Percentiles rank a stretch among this genome's conserved stretches.
Evolutionary conservation across 2,329 filamentous ascomycete species (phyloP).

Genomic region (Aschersonia sp.): DNA sequence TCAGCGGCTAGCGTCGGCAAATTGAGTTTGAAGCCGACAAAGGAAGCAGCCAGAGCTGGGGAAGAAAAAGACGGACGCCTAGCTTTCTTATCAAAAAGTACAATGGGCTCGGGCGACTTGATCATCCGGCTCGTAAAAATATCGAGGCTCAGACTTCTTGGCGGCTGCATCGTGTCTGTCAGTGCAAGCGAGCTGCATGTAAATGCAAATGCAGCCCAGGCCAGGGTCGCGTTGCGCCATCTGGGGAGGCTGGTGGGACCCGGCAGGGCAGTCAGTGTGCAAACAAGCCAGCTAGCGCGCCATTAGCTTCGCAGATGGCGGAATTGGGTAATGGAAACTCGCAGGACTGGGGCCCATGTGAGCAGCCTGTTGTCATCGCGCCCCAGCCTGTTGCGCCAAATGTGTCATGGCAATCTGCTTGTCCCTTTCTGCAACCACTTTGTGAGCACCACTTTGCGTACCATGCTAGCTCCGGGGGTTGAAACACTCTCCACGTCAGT

Average conservation of each 20-base stretch:
- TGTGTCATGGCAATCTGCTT: constrained; percentile 1
- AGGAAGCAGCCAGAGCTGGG: not conserved
- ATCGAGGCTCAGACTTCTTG: not conserved
- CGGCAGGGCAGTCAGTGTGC: not conserved
- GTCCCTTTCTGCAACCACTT: no score
- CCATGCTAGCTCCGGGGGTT: not conserved
- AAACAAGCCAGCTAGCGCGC: constrained; percentile 1
- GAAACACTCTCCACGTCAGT: not conserved
- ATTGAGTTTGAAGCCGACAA: not conserved
- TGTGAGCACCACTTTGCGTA: not conserved
- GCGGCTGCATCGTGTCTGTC: not conserved
- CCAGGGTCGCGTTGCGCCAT: not conserved
- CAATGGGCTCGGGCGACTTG: no score
- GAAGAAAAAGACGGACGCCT: not conserved
- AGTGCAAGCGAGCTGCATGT: not conserved
- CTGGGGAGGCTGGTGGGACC: not conserved
- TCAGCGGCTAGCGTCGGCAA: not conserved
- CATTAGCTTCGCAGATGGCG: constrained; percentile 1
- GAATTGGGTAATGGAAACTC: constrained; percentile 8
- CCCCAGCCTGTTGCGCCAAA: not conserved
- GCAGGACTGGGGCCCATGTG: constrained; percentile 5
- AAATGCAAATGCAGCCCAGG: not conserved
- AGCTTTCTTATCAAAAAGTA: no score
- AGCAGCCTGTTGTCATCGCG: not conserved
- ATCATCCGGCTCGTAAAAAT: not conserved